Conservation (phyloP, 2,329 filamentous ascomycete species). For the Bipolaris oryzae region DNA sequence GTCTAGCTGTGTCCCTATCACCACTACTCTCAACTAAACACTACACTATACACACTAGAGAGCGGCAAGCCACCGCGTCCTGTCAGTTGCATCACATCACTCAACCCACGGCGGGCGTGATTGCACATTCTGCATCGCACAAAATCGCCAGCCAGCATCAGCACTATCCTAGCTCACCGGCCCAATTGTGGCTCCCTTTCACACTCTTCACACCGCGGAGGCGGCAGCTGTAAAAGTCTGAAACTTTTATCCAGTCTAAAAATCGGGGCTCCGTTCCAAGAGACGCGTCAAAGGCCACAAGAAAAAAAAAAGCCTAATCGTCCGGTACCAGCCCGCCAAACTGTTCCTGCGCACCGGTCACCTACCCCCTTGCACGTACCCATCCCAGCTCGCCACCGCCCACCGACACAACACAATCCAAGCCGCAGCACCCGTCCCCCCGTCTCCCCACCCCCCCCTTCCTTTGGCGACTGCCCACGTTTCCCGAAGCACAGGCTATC, state of each 20-base stretch:
- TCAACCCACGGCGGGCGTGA: background rate
- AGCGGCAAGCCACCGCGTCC: conserved; percentile 4
- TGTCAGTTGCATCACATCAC: background rate
- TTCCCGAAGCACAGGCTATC: conserved; percentile 19
- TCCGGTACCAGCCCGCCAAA: conserved; percentile 5
- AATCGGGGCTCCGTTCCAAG: conserved; percentile 7
- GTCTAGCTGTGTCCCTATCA: background rate
- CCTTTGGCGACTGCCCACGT: conserved; percentile 15
- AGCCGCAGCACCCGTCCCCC: conserved; percentile 11
- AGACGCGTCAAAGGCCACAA: conserved; percentile 12
- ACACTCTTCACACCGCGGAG: conserved; percentile 2
- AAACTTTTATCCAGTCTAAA: conserved; percentile 18
- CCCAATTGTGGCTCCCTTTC: conserved; percentile 9
- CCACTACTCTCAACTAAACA: no score
- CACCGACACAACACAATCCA: conserved; percentile 17
- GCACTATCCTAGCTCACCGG: conserved; percentile 8
- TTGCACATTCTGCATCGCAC: conserved; percentile 11
- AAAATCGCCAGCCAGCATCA: conserved; percentile 12
- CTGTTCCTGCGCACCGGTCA: conserved; percentile 11
- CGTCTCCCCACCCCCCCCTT: conserved; percentile 1
- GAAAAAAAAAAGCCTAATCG: conserved; percentile 10
- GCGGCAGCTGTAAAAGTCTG: conserved; percentile 14
- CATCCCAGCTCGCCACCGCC: conserved; percentile 13
- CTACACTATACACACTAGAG: background rate
- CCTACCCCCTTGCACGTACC: conserved; percentile 5